A percentile compares a stretch with the other conserved stretches of the same genome.
phyloP scores from a whole-genome alignment of 2,329 filamentous ascomycete species.

The Ophiostoma australiae region DNA sequence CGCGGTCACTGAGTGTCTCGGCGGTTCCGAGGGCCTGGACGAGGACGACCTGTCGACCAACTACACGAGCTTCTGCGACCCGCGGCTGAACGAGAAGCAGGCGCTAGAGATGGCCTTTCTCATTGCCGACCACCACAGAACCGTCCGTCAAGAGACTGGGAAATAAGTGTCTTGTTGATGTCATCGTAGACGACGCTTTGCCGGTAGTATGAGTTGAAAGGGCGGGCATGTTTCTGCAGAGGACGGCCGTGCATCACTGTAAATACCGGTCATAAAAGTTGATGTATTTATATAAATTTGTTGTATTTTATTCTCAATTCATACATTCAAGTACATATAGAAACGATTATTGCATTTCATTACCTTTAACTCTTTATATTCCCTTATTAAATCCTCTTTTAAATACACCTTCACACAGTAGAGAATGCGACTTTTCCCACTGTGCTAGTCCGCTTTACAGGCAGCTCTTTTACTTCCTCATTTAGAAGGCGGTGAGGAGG shows the following conservation, averaged over 20 bases:
- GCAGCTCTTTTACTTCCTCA: background rate
- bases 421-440: background rate
- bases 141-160: background rate
- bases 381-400: background rate
- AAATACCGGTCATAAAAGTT: background rate
- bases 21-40: slow-evolving; percentile 77
- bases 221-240: background rate
- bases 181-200: background rate
- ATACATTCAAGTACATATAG: background rate
- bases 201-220: background rate
- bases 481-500: background rate
- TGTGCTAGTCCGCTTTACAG: background rate
- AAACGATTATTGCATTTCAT: background rate
- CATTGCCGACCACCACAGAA: slow-evolving; percentile 72
- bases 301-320: background rate
- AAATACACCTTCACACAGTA: background rate
- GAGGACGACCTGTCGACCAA: slow-evolving; percentile 86
- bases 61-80: slow-evolving; percentile 96
- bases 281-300: background rate
- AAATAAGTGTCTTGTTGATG: background rate
- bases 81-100: slow-evolving; percentile 94
- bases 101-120: slow-evolving; percentile 91
- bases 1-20: slow-evolving; percentile 91
- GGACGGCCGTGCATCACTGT: background rate
- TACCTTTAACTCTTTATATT: background rate